Evolutionary conservation across 2,329 filamentous ascomycete genomes (phyloP), one percentile per base, ranked within the genome.

Genomic region (Fonsecaea multimorphosa): DNA sequence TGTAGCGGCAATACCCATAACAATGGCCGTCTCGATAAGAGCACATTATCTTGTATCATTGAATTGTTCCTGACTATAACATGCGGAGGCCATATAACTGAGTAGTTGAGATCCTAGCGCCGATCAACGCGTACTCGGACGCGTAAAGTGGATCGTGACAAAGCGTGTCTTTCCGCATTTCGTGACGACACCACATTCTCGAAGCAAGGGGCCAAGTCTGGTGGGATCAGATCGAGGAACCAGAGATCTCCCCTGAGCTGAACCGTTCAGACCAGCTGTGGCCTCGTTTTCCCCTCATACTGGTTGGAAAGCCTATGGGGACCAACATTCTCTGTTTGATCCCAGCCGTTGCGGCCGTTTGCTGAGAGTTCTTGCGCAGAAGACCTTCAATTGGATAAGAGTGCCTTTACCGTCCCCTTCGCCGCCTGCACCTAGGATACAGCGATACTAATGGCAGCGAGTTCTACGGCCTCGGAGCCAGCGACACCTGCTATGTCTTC

Each of bases 401-500:
- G 38, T 38, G 4, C 34, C 34, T 38, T n/a, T 14, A n/a, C 16
- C 22, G 8, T 12, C 6, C 29, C 29, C 55, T 19, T 29, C 29
- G 4, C 9, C 2, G 4, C n/a, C 29, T 34, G n/a, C 24, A 19
- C 7, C 38, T 22, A 46, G 40, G 12, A 51, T 59, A 44, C 38
- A 44, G 38, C 8, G 44, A 24, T 12, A 24, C 38, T 22, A 22
- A 68, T 68, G 67, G 59, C 62, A 24, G 59, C 31, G 12, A 58
- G 40, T 22, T 55, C 67, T 14, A 27, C 62, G 3, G 59, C 40
- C 16, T 65, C 65, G 11, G 57, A 40, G n/a, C 57, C 67, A 31
- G 36, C 36, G 5, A 58, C 63, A 12, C 38, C 66, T 51, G 49
- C 57, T n/a, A 64, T 68, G 66, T 70, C 68, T 57, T 57, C 60